Evolutionary conservation across 2,329 filamentous ascomycete genomes (phyloP), one percentile per base, ranked within the genome.

Genomic region (Ustulina deusta): DNA sequence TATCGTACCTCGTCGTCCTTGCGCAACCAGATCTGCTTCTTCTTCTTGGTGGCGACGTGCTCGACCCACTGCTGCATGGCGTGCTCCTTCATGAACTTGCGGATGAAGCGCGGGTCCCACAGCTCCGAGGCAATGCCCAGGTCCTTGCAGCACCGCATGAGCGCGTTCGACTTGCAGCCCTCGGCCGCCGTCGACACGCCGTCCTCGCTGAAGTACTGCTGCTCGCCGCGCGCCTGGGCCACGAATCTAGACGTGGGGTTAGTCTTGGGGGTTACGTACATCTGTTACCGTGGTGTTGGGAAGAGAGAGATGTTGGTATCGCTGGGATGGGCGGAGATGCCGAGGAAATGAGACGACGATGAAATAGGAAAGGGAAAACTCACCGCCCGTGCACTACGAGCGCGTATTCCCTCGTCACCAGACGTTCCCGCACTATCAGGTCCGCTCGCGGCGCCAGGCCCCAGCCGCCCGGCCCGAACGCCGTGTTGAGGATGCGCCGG

Each of bases 121-220:
- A 99, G 87, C 81, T 99, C 96, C 71, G 91, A 94, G 1, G 93
- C 96, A 72, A 99, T 92, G 40, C 96, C 96, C 36, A 99, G 83
- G 80, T 99, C 96, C 83, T 99, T 99, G 85, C 96, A 98, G 86
- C 95, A 98, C 66, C 96, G 92, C 90, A 98, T 97, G 73, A 99
- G 86, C 13, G 96, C 96, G 78, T 99, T 99, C 70, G 94, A 97
- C 82, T 97, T 97, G 86, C 94, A 97, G 61, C 96, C 96, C 82
- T 99, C 96, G 68, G 94, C 94, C 9, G 96, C 94, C 1, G 94
- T 97, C 29, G 96, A 94, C 71, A 99, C 94, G 63, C 92, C 91
- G 74, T 97, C 94, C 38, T 93, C 87, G 74, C 88, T 89, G 82
- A 98, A 99, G 82, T 97, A 99, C 73, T 92, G 89, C 83, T 97